These are phyloP conservation scores for Ceratonia siliqua DNA, from an alignment of 306 rosid genomes.

Conservation along the genomic window DNA sequence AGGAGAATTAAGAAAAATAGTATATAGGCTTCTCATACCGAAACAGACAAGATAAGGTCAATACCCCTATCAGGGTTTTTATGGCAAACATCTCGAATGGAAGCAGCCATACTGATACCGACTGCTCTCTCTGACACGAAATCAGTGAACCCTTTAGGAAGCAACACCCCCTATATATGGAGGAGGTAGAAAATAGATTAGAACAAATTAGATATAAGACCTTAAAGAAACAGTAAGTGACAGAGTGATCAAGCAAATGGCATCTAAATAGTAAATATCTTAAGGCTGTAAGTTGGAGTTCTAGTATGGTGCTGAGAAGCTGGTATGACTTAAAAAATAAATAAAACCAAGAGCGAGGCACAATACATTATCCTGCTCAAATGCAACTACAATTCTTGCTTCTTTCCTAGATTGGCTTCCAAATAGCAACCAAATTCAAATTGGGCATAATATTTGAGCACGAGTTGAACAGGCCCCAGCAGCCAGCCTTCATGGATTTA, in stretches of 20 bases:
- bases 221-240: constrained; percentile 17
- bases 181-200: constrained; percentile 33
- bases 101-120: constrained; percentile 84
- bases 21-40: constrained; percentile 53
- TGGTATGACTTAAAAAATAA: neutral
- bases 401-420: constrained; percentile 16
- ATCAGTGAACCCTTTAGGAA: constrained; percentile 65
- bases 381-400: constrained; percentile 5
- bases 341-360: neutral
- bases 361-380: neutral
- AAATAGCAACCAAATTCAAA: constrained; percentile 5
- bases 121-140: constrained; percentile 63
- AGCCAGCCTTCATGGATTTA: constrained; percentile 4
- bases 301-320: neutral
- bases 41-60: constrained; percentile 92
- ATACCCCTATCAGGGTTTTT: constrained; percentile 92
- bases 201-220: constrained; percentile 19
- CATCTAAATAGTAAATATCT: constrained; percentile 11
- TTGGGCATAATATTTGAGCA: constrained; percentile 8
- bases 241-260: constrained; percentile 2
- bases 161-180: constrained; percentile 65
- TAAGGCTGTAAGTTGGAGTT: constrained; percentile 16
- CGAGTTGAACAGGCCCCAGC: neutral
- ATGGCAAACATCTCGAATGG: constrained; percentile 89
- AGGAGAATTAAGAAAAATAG: constrained; percentile 32